Conservation (phyloP, 331 rosid genomes). For the Erythrophleum ivorense region DNA sequence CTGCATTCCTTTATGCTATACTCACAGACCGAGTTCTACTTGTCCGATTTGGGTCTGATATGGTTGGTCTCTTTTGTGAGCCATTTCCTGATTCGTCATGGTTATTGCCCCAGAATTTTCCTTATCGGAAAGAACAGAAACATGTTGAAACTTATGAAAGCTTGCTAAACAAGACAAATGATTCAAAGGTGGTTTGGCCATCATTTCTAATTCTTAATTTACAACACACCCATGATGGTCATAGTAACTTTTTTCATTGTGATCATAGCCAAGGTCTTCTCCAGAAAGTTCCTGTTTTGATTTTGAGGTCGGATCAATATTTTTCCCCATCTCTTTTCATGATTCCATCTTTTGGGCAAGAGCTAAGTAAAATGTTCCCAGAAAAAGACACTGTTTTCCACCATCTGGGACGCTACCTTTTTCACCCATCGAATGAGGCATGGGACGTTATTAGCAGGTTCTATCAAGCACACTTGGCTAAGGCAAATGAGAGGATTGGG, state of each 20-base stretch:
- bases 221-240: constrained; percentile 43
- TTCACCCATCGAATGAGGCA: constrained; percentile 71
- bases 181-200: constrained; percentile 39
- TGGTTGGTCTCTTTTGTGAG: constrained; percentile 64
- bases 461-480: constrained; percentile 54
- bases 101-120: constrained; percentile 57
- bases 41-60: constrained; percentile 52
- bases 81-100: constrained; percentile 70
- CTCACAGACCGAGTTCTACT: constrained; percentile 65
- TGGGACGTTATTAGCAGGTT: constrained; percentile 58
- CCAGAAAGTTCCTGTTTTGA: constrained; percentile 45
- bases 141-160: constrained; percentile 44
- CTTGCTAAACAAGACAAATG: constrained; percentile 43
- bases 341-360: constrained; percentile 55
- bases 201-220: constrained; percentile 57
- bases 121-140: constrained; percentile 37
- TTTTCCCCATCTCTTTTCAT: constrained; percentile 71
- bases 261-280: constrained; percentile 58
- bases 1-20: constrained; percentile 71
- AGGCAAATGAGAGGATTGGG: constrained; percentile 62
- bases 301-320: constrained; percentile 64
- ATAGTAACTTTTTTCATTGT: constrained; percentile 67
- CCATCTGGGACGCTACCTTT: constrained; percentile 65
- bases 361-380: constrained; percentile 54
- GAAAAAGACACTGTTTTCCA: constrained; percentile 58